Evolutionary conservation across 2,329 filamentous ascomycete species (phyloP), one percentile per base, ranked within the genome.

Genomic region (Alternaria triticimaculans): DNA sequence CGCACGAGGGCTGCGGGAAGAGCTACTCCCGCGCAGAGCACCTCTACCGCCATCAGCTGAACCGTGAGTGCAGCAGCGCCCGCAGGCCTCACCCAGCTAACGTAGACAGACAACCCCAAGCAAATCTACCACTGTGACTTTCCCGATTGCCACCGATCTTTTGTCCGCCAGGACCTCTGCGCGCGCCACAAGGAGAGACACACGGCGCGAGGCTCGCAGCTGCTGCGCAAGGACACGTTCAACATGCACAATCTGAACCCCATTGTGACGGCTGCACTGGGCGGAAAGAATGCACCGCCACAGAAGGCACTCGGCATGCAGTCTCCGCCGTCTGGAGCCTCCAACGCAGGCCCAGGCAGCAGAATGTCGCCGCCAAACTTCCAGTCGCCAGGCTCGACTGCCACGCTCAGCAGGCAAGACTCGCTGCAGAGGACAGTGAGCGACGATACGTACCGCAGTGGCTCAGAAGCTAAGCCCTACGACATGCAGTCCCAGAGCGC

Each of bases 1-100:
- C 91, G 6, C 89, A 93, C 63, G 90, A 92, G 68, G 93, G 91
- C 43, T 99, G 96, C 75, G 94, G 93, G 44, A 99, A 97, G 85
- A 96, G 91, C 78, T 99, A 99, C 80, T 97, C 95, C 25, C 88
- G 96, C 77, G 95, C 96, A 9, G 96, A 98, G 82, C 96, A 99
- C 84, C 84, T 99, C 83, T 97, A 97, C 82, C 89, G 96, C 49
- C 95, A 98, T 81, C 94, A 98, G 82, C 83, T 98, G 71, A 99
- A 99, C 78, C 96, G 92, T 94, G 85, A 80, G 89, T 53, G 9
- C 43, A 23, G 25, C 37, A 45, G 11, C 23, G 21, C 20, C 49
- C 3, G 41, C 33, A 55, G 30, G 23, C 58, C 55, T 33, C 43
- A 15, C 21, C 12, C 25, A 18, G 37, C 70, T 76, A 59, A 76